These are phyloP conservation scores for Fagus crenata DNA, from an alignment of 306 rosid genomes.

Conservation along the genomic window DNA sequence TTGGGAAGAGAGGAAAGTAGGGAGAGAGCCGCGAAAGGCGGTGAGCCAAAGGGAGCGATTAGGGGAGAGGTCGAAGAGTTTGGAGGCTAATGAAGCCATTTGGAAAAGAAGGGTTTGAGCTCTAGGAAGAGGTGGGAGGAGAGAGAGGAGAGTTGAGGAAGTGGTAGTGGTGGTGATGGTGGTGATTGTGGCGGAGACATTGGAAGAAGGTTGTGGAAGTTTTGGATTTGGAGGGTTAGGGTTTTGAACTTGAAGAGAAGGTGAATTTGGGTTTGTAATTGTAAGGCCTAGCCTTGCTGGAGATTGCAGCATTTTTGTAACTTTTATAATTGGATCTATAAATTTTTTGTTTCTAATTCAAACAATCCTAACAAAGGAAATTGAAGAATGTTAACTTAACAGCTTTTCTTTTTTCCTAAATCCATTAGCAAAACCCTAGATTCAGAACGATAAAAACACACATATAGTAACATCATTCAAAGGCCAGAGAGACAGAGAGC, in stretches of 20 bases:
- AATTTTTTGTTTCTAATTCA: neutral
- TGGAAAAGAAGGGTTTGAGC: constrained; percentile 83
- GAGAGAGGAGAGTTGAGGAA: constrained; percentile 63
- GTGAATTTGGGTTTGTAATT: constrained; percentile 74
- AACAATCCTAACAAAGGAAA: neutral
- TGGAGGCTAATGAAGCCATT: constrained; percentile 76
- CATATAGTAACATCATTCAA: too few species aligned
- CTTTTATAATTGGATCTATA: neutral
- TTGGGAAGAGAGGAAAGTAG: constrained; percentile 73
- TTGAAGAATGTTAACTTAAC: too few species aligned
- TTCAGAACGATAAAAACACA: too few species aligned
- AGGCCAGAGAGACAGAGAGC: too few species aligned
- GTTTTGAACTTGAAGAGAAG: constrained; percentile 65
- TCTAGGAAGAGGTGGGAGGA: constrained; percentile 85
- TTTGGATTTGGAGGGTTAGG: constrained; percentile 59
- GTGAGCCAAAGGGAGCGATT: constrained; percentile 70
- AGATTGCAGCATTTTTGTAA: constrained; percentile 43
- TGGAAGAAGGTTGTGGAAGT: constrained; percentile 23
- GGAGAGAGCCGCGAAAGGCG: constrained; percentile 74
- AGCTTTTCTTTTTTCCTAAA: too few species aligned
- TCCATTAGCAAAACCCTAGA: too few species aligned
- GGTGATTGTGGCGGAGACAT: neutral
- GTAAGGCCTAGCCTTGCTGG: constrained; percentile 86
- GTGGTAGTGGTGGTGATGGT: constrained; percentile 37
- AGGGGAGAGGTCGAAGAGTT: constrained; percentile 76